Evolutionary conservation across 2,329 filamentous ascomycete species (phyloP), one percentile per base, ranked within the genome.

Genomic region (Sarocladium kiliense): DNA sequence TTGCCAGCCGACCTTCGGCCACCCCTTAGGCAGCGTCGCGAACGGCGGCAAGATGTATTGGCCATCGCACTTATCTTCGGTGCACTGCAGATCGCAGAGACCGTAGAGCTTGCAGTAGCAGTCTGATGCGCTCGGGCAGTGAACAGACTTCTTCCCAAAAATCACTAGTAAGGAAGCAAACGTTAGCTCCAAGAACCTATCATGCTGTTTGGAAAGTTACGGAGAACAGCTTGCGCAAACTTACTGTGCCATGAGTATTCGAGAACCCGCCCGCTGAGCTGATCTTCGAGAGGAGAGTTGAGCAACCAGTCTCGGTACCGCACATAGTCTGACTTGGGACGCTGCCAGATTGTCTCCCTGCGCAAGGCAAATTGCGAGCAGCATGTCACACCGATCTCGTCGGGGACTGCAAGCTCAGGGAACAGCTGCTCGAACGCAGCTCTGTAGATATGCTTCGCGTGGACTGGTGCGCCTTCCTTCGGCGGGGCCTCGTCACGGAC

Each of bases 51-150:
- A 71, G 2, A 70, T 71, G 63, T 87, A 88, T 56, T 82, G 77
- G 2, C 76, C 76, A 3, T 76, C 69, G 62, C 85, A 88, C 25
- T 71, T 73, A 21, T 74, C 70, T 18, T 71, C 64, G 1, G 71
- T 65, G 62, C 74, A 77, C 12, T 69, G 61, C 36, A 75, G 55
- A 51, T 71, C 64, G 66, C 86, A 89, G 25, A 85, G 61, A 0
- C 85, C 85, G 61, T 84, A 89, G 16, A 82, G 76, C 39, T 84
- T 80, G 68, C 86, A 88, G 65, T 88, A 88, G 64, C 85, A 88
- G 9, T 81, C 77, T 45, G 74, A 68, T 1, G 82, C 82, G 18
- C 73, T 71, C 0, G 86, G 86, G 60, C 85, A 89, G 60, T 85
- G 76, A 1, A 86, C 75, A 6, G 77, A 65, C 23, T 76, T 68